Evolutionary conservation across 805 yeast species (phyloP).

Genomic region (Metschnikowia borealis): DNA sequence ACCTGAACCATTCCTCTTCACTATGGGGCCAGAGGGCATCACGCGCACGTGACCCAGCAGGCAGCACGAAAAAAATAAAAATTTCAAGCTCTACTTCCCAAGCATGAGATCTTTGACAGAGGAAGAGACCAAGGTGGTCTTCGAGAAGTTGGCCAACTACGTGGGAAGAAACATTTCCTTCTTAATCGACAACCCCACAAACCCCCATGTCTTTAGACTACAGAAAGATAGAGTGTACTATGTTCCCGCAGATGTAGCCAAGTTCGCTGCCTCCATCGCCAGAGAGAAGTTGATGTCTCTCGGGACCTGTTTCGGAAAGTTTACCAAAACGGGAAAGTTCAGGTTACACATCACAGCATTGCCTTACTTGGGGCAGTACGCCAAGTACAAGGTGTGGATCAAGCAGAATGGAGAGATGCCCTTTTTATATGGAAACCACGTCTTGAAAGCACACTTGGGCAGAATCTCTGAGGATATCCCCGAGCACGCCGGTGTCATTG

Average conservation of each 20-base stretch:
- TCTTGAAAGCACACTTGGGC: slow-evolving; percentile 93
- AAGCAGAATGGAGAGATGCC: slow-evolving; percentile 99
- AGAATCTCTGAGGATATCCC: slow-evolving; percentile 97
- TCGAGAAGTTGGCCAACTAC: slow-evolving; percentile 93
- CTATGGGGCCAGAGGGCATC: background rate
- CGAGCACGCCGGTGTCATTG: slow-evolving; percentile 93
- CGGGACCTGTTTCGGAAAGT: slow-evolving; percentile 92
- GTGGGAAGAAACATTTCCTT: slow-evolving; percentile 93
- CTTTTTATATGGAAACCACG: slow-evolving; percentile 92
- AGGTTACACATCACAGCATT: slow-evolving; percentile 91
- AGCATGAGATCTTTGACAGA: slow-evolving; percentile 92
- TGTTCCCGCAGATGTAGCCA: slow-evolving; percentile 76
- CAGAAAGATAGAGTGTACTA: slow-evolving; percentile 97
- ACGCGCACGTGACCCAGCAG: slow-evolving; percentile 10
- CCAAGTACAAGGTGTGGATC: slow-evolving; percentile 94
- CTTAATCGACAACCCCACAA: slow-evolving; percentile 77
- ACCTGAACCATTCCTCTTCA: background rate
- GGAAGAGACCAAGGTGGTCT: slow-evolving; percentile 93
- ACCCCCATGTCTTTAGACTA: slow-evolving; percentile 90
- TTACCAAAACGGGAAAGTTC: slow-evolving; percentile 96
- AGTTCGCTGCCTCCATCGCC: slow-evolving; percentile 85
- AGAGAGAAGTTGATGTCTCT: slow-evolving; percentile 87
- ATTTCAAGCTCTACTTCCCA: background rate
- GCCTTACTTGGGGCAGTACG: slow-evolving; percentile 76
- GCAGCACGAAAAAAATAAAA: slow-evolving; percentile 8